These are phyloP conservation scores for Hypoxylon fragiforme DNA, from an alignment of 495 filamentous ascomycete species.

Conservation along the genomic window DNA sequence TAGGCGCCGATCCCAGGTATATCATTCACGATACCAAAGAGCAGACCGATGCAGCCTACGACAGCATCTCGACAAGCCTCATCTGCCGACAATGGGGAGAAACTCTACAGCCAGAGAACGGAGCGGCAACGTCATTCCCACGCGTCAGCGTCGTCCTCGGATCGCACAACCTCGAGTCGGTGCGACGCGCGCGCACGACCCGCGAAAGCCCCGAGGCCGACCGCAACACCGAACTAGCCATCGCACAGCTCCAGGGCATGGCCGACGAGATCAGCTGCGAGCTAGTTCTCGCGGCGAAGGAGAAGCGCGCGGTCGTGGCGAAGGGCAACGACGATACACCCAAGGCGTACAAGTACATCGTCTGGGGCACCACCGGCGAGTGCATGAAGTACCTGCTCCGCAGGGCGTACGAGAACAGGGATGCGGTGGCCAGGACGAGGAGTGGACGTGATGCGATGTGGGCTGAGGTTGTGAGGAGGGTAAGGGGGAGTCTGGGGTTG, in stretches of 20 bases:
- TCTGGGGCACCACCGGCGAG: constrained; percentile 89
- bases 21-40: constrained; percentile 80
- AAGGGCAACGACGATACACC: constrained; percentile 47
- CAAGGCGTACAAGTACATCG: constrained; percentile 82
- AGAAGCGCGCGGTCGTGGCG: constrained; percentile 24
- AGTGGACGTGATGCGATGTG: constrained; percentile 76
- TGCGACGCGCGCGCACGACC: constrained; percentile 65
- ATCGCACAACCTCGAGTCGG: constrained; percentile 87
- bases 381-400: constrained; percentile 92
- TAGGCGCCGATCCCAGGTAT: constrained; percentile 75
- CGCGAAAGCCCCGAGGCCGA: constrained; percentile 37
- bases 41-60: constrained; percentile 62
- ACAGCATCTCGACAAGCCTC: constrained; percentile 43
- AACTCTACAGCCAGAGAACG: constrained; percentile 44
- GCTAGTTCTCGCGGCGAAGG: constrained; percentile 61
- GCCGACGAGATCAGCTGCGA: constrained; percentile 91
- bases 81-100: constrained; percentile 51
- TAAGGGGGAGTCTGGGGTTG: constrained; percentile 50
- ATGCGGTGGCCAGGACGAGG: constrained; percentile 77
- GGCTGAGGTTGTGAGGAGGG: constrained; percentile 67
- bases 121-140: constrained; percentile 54
- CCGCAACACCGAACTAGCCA: constrained; percentile 67
- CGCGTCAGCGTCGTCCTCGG: constrained; percentile 75
- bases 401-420: constrained; percentile 87
- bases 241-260: constrained; percentile 95